A percentile compares a stretch with the other conserved stretches of the same genome.
Evolutionary conservation across 371 early-diverging fungal species (phyloP).

Genomic region (Mortierella sp.): DNA sequence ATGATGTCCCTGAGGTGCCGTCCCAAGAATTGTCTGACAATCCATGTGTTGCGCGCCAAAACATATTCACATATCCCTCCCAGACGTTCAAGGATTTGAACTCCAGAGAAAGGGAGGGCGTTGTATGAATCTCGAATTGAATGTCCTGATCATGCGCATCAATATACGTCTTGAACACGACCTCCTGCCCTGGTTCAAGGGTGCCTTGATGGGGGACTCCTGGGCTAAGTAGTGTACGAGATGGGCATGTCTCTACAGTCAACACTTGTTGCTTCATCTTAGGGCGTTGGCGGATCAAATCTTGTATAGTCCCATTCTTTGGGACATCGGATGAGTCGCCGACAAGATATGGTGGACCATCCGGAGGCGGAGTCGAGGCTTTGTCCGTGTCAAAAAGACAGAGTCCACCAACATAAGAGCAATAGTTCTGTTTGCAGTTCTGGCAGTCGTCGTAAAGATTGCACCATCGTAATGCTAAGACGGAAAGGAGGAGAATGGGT

Average conservation of each 20-base stretch:
- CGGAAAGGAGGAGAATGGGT: background rate
- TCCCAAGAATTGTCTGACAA: constrained; percentile 45
- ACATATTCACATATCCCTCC: constrained; percentile 55
- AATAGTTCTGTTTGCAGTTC: constrained; percentile 41
- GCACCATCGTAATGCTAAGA: constrained; percentile 59
- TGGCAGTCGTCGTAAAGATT: constrained; percentile 47
- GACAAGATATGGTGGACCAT: constrained; percentile 13
- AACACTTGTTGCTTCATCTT: constrained; percentile 11
- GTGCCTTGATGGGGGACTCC: background rate
- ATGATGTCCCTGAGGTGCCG: constrained; percentile 15
- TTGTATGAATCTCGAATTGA: constrained; percentile 25
- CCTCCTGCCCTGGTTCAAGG: constrained; percentile 21
- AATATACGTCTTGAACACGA: constrained; percentile 38
- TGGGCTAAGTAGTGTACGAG: constrained; percentile 4
- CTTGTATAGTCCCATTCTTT: constrained; percentile 35
- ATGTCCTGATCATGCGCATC: constrained; percentile 33
- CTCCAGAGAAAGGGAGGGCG: constrained; percentile 5
- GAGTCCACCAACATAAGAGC: constrained; percentile 43
- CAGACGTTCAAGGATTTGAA: constrained; percentile 40
- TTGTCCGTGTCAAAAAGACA: constrained; percentile 51
- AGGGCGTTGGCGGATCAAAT: constrained; percentile 32
- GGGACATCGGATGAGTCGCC: constrained; percentile 29
- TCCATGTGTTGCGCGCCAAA: constrained; percentile 46
- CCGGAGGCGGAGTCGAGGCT: constrained; percentile 9
- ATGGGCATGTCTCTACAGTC: constrained; percentile 19